A percentile compares a stretch with the other conserved stretches of the same genome.
Conservation (phyloP, 257 asterid species). For the Solanum verrucosum region DNA sequence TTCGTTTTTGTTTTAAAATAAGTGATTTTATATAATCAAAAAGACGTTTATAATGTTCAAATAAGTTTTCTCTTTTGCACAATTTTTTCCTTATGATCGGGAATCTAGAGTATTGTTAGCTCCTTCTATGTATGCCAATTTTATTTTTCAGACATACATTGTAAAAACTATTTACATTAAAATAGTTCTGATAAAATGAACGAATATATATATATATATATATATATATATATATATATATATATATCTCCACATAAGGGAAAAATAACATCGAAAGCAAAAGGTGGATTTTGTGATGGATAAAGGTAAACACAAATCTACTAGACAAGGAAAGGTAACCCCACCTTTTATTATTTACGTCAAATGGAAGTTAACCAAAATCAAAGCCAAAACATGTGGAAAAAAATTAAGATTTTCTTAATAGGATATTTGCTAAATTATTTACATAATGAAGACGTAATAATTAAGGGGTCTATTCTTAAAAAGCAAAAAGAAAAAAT, state of each 20-base stretch:
- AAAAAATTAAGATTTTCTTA: neutral
- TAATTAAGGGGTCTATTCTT: neutral
- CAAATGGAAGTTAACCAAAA: neutral
- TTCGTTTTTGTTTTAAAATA: too few species aligned
- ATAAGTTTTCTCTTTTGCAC: neutral
- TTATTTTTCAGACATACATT: accelerated
- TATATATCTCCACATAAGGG: neutral
- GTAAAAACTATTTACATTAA: too few species aligned
- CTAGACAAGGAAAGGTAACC: neutral
- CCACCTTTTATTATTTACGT: neutral
- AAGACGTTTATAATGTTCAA: neutral
- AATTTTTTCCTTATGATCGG: neutral
- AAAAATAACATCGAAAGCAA: neutral
- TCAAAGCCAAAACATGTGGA: neutral
- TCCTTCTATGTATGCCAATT: neutral
- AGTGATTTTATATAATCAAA: too few species aligned
- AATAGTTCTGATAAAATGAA: too few species aligned
- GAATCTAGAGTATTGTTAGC: too few species aligned
- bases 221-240: too few species aligned
- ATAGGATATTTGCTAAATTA: neutral
- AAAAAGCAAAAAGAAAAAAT: neutral
- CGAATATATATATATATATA: too few species aligned
- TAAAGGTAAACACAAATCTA: neutral
- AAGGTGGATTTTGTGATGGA: neutral
- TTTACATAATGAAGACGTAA: neutral